Evolutionary conservation across 148 eudicot species (phyloP).

Genomic region (Camellia sinensis): DNA sequence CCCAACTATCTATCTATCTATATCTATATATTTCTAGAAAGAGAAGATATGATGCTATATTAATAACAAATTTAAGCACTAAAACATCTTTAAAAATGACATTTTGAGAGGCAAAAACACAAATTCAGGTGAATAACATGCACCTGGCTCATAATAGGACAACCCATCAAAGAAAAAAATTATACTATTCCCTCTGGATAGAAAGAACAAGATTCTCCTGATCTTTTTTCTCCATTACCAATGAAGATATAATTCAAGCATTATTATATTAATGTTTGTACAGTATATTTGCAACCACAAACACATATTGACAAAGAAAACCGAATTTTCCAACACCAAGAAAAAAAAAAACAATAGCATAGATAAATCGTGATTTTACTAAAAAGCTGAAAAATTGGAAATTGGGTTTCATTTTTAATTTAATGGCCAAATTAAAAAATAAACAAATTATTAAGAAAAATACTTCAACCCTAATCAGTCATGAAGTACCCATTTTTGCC

Average conservation of each 20-base stretch:
- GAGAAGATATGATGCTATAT: neutral
- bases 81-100: neutral
- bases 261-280: neutral
- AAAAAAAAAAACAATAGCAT: neutral
- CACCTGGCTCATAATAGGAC: neutral
- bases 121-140: neutral
- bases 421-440: neutral
- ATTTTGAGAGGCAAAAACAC: neutral
- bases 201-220: slow-evolving; percentile 7
- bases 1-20: neutral
- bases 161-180: neutral
- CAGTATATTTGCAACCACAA: neutral
- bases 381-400: neutral
- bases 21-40: neutral
- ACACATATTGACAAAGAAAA: neutral
- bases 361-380: neutral
- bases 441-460: neutral
- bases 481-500: neutral
- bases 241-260: neutral
- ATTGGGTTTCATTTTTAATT: neutral
- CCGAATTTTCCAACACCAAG: neutral
- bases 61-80: neutral
- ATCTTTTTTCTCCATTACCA: neutral
- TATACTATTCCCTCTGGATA: neutral
- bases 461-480: neutral